Base-by-base conservation (phyloP, 2,329 filamentous ascomycete genomes). In the Aureobasidium sp. region DNA sequence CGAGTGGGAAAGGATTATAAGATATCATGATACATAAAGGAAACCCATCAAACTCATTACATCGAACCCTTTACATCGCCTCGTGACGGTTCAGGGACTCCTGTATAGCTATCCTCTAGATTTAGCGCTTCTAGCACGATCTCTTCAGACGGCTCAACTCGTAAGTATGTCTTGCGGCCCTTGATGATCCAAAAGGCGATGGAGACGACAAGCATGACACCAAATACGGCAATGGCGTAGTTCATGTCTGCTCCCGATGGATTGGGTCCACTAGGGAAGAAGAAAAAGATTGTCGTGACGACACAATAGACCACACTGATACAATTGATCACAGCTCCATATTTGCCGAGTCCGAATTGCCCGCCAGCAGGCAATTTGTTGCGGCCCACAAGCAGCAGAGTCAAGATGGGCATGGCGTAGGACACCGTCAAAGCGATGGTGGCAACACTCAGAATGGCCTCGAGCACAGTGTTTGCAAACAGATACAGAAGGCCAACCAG, bases 141-240 rank as follows among this genome's bases (percentile, higher is more conserved):
- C 17, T n/a, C 5, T 12, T 60, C 57, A 17, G 57, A 50, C 17
- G 45, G 24, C 24, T 63, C 62, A 2, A 44, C 39, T 11, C n/a
- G 19, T 11, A 63, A 66, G 71, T 78, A 70, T 50, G 75, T 71
- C 27, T 69, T 67, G 5, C 74, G 74, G 1, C 81, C 81, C 66
- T 76, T 75, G 42, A 80, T 57, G 40, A 82, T 70, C 80, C 81
- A 83, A 63, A 82, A 83, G 0, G 70, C 73, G 1, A 81, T 42
- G 0, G 79, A 74, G 8, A 82, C 73, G 2, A 81, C 71, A 57
- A 83, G 64, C 80, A 83, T 81, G 24, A 82, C 74, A 1, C 79
- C 81, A 65, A 83, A 83, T 0, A 83, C 81, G 0, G 78, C 81
- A 65, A 83, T 82, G 6, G 81, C 81, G 66, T 78, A 83, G 68